phyloP scores from a whole-genome alignment of 192 early-diverging fungal genomes.

The Backusella macrospora region DNA sequence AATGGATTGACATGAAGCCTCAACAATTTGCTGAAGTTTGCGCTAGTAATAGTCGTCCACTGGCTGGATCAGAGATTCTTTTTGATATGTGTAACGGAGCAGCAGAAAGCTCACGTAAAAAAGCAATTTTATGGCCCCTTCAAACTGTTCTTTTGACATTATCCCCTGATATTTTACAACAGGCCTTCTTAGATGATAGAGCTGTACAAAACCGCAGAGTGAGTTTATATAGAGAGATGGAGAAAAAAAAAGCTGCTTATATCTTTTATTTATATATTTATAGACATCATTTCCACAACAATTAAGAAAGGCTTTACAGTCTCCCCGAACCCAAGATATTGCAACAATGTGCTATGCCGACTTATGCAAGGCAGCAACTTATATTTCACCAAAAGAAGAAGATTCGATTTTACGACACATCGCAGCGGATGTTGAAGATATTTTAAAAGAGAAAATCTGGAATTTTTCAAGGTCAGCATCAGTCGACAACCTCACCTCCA shows the following conservation, averaged over 20 bases:
- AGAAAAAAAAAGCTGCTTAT: not conserved
- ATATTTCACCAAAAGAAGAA: slow-evolving; percentile 58
- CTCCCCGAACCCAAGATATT: slow-evolving; percentile 59
- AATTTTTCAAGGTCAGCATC: slow-evolving; percentile 13
- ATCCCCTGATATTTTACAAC: slow-evolving; percentile 77
- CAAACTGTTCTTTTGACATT: slow-evolving; percentile 81
- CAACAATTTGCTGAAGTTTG: slow-evolving; percentile 79
- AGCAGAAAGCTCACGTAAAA: slow-evolving; percentile 56
- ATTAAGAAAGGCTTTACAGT: slow-evolving; percentile 55
- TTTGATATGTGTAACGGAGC: slow-evolving; percentile 71
- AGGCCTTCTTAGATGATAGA: slow-evolving; percentile 57
- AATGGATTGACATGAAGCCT: slow-evolving; percentile 86
- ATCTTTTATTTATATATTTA: not conserved
- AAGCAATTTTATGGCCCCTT: slow-evolving; percentile 81
- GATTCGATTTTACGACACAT: slow-evolving; percentile 62
- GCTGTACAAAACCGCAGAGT: not conserved
- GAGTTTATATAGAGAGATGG: not conserved
- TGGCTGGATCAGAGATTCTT: slow-evolving; percentile 69
- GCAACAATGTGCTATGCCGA: slow-evolving; percentile 72
- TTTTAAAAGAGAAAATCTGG: slow-evolving; percentile 57
- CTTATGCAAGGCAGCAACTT: slow-evolving; percentile 68
- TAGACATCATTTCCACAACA: slow-evolving; percentile 14
- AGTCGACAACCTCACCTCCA: not conserved
- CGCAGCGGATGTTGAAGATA: slow-evolving; percentile 69
- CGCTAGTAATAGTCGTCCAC: slow-evolving; percentile 51